A percentile compares a stretch with the other conserved stretches of the same genome.
phyloP scores from a whole-genome alignment of 2,329 filamentous ascomycete species.

The Waltergamsia citrina region DNA sequence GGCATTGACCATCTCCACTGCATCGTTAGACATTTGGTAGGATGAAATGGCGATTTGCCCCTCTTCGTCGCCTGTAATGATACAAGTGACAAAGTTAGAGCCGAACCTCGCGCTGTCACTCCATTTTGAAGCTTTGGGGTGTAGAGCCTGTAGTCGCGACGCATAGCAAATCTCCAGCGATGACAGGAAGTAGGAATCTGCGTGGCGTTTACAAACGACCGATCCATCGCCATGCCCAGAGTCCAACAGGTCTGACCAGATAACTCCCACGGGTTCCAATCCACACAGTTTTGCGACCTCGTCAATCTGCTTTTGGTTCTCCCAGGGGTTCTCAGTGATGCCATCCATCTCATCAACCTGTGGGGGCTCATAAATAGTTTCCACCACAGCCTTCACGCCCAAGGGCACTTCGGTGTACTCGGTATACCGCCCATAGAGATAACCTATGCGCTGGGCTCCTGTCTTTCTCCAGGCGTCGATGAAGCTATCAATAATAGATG shows the following conservation, averaged over 20 bases:
- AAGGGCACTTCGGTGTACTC: slow-evolving; percentile 90
- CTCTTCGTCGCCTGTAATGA: slow-evolving; percentile 85
- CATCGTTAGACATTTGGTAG: slow-evolving; percentile 92
- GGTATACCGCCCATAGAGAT: slow-evolving; percentile 81
- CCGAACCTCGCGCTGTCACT: slow-evolving; percentile 90
- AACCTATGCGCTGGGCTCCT: slow-evolving; percentile 76
- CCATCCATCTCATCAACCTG: slow-evolving; percentile 86
- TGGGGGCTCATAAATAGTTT: slow-evolving; percentile 94
- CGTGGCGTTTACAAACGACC: slow-evolving; percentile 90
- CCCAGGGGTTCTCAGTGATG: slow-evolving; percentile 75
- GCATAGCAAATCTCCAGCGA: slow-evolving; percentile 89
- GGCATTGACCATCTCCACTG: slow-evolving; percentile 92
- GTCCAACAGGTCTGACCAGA: slow-evolving; percentile 88
- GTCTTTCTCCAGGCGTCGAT: slow-evolving; percentile 87
- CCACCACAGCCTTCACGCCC: slow-evolving; percentile 89
- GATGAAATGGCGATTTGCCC: slow-evolving; percentile 83
- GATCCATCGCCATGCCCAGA: slow-evolving; percentile 72
- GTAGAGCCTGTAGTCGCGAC: slow-evolving; percentile 74
- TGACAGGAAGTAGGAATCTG: slow-evolving; percentile 88
- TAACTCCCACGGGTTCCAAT: slow-evolving; percentile 79
- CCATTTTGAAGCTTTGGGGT: slow-evolving; percentile 92
- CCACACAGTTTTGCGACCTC: slow-evolving; percentile 75
- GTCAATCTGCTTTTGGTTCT: slow-evolving; percentile 73
- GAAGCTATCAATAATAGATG: slow-evolving; percentile 77
- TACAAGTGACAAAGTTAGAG: slow-evolving; percentile 93